These are phyloP conservation scores for Lactarius trivialis DNA, from an alignment of 768 basidiomycete species.

Conservation along the genomic window DNA sequence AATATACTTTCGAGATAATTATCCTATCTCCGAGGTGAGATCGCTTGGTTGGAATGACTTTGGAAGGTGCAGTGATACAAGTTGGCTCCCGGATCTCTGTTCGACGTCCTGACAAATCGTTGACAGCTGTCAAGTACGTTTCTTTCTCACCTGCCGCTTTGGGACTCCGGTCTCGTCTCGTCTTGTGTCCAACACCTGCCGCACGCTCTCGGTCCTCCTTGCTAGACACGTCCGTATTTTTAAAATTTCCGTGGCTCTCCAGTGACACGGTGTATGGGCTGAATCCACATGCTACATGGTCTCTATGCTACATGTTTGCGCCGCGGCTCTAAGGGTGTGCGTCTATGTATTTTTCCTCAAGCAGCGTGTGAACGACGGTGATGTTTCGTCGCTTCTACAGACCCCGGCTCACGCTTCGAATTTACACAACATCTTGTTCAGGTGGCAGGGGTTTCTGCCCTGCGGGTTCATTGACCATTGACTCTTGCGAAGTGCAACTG, in stretches of 20 bases:
- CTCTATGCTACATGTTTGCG: neutral
- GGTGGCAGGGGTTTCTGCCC: neutral
- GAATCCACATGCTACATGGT: neutral
- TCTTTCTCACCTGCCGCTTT: conserved; percentile 11
- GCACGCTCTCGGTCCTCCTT: neutral
- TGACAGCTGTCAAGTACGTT: conserved; percentile 8
- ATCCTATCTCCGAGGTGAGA: neutral
- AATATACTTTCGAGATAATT: conserved; percentile 1
- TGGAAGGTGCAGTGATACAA: conserved; percentile 1
- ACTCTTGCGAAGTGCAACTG: neutral
- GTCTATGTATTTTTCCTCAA: neutral
- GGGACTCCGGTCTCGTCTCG: neutral
- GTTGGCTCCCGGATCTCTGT: conserved; percentile 3
- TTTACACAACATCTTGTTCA: neutral
- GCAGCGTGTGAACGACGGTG: conserved; percentile 2
- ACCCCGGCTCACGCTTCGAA: conserved; percentile 3
- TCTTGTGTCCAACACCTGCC: neutral
- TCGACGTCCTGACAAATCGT: neutral
- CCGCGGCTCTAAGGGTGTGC: neutral
- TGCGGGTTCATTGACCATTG: neutral
- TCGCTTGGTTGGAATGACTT: neutral
- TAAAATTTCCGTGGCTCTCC: neutral
- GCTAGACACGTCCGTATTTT: neutral
- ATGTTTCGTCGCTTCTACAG: conserved; percentile 4
- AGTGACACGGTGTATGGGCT: neutral